Conservation (phyloP, 2,329 filamentous ascomycete genomes). For the Aspergillus caelatus region DNA sequence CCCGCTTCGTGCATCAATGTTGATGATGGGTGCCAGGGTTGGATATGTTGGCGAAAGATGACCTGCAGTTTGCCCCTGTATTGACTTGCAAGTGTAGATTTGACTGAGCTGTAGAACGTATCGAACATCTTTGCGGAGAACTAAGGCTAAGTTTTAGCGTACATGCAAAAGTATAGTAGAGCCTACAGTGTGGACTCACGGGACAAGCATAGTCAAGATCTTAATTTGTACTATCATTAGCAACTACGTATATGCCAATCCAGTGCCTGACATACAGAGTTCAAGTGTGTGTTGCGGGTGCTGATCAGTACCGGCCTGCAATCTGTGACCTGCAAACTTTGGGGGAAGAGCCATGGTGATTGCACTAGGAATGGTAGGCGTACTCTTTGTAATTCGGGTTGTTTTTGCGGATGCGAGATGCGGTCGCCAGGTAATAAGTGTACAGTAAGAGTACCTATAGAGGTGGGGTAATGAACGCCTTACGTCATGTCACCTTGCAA, state of each 20-base stretch:
- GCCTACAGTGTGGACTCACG: slow-evolving; percentile 31
- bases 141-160: slow-evolving; percentile 32
- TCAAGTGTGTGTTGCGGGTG: slow-evolving; percentile 41
- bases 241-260: not conserved
- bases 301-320: slow-evolving; percentile 23
- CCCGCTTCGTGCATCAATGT: slow-evolving; percentile 74
- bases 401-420: not conserved
- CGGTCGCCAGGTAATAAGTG: not conserved
- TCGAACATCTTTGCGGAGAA: slow-evolving; percentile 75
- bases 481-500: not conserved
- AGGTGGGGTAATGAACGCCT: not conserved
- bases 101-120: slow-evolving; percentile 69
- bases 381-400: not conserved
- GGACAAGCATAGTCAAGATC: slow-evolving; percentile 92
- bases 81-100: slow-evolving; percentile 64
- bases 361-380: not conserved
- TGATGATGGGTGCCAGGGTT: slow-evolving; percentile 91
- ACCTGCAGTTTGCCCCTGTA: slow-evolving; percentile 67
- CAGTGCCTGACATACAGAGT: slow-evolving; percentile 33
- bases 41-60: slow-evolving; percentile 88
- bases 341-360: slow-evolving; percentile 58
- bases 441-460: not conserved
- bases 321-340: slow-evolving; percentile 58
- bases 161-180: not conserved
- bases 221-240: slow-evolving; percentile 27